Evolutionary conservation across 306 rosid genomes (phyloP).

Genomic region (Corylus heterophylla): DNA sequence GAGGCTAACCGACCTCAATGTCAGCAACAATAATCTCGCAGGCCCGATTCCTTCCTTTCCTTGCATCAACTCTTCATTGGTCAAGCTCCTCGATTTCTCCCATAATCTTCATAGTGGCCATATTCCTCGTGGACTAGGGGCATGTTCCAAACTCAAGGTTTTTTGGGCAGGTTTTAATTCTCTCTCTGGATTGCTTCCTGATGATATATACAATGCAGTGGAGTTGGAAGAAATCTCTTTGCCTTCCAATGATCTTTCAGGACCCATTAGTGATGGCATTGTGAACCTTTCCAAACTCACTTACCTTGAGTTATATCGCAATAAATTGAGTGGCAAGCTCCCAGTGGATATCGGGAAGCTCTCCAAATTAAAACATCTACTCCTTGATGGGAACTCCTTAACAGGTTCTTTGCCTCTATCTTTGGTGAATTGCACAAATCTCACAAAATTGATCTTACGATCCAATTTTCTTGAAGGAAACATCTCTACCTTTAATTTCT

Average conservation of each 20-base stretch:
- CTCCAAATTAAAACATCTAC: not conserved
- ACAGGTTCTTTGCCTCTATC: not conserved
- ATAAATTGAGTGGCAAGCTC: not conserved
- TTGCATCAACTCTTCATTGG: too few species aligned
- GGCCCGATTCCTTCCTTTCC: too few species aligned
- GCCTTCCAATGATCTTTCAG: too few species aligned
- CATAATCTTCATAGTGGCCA: too few species aligned
- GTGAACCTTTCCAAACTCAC: not conserved
- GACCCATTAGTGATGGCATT: too few species aligned
- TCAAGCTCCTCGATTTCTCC: too few species aligned
- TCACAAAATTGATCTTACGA: not conserved
- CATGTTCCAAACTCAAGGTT: not conserved
- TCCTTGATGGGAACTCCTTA: not conserved
- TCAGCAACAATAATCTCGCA: too few species aligned
- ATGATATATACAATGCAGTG: constrained; percentile 1
- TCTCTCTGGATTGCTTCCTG: not conserved
- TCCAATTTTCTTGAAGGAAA: not conserved
- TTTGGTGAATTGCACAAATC: constrained; percentile 7
- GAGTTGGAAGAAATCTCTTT: too few species aligned
- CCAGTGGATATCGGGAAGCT: not conserved
- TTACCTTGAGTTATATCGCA: not conserved
- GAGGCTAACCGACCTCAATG: too few species aligned
- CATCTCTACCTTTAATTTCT: too few species aligned
- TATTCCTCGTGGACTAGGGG: not conserved
- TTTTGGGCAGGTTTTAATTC: not conserved